These are phyloP conservation scores for Penicillium sp. DNA, from an alignment of 2,329 filamentous ascomycete species.

Conservation along the genomic window DNA sequence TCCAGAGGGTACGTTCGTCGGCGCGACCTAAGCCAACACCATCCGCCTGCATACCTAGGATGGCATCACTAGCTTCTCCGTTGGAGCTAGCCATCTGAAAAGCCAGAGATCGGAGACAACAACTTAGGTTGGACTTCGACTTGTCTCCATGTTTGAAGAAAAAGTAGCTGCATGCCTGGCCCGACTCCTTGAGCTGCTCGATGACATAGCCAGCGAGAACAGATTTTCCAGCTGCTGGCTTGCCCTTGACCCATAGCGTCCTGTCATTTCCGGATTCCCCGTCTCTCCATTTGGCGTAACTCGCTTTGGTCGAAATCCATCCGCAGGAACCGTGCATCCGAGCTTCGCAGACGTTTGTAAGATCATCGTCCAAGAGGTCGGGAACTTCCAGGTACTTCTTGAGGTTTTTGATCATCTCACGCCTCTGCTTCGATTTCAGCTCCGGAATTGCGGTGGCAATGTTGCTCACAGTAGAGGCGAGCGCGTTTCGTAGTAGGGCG, in stretches of 20 bases:
- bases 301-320: not conserved
- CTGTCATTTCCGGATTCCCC: not conserved
- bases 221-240: not conserved
- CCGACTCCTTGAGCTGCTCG: not conserved
- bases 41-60: not conserved
- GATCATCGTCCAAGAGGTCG: not conserved
- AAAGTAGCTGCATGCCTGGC: not conserved
- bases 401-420: not conserved
- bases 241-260: not conserved
- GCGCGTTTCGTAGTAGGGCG: not conserved
- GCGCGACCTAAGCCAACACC: not conserved
- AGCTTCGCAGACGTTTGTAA: not conserved
- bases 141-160: not conserved
- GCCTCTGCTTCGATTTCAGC: not conserved
- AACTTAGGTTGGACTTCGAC: not conserved
- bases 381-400: not conserved
- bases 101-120: not conserved
- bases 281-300: not conserved
- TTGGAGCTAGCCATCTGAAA: not conserved
- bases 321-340: not conserved
- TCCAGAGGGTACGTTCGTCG: not conserved
- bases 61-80: not conserved
- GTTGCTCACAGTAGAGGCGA: not conserved
- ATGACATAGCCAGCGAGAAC: not conserved
- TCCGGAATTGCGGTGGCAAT: no score